Conservation (phyloP, 2,329 filamentous ascomycete genomes). For the Pseudopithomyces maydicus region DNA sequence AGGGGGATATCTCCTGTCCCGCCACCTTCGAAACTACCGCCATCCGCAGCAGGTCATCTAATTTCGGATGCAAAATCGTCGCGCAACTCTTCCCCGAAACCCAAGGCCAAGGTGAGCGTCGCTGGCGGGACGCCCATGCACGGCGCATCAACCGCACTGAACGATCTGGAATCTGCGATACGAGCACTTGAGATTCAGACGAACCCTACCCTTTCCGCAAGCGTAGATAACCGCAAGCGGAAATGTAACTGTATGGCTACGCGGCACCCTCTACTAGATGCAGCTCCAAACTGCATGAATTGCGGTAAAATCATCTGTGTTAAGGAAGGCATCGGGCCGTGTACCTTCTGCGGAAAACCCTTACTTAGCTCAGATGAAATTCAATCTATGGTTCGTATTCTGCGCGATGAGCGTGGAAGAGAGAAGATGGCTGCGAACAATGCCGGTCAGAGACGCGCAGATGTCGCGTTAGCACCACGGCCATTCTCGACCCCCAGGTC, state of each 20-base stretch:
- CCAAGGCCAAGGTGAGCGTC: constrained; percentile 71
- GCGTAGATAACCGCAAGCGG: constrained; percentile 61
- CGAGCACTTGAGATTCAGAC: constrained; percentile 88
- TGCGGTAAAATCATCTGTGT: constrained; percentile 97
- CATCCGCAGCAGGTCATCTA: constrained; percentile 75
- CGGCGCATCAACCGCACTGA: constrained; percentile 74
- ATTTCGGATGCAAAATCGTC: constrained; percentile 75
- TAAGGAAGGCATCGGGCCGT: constrained; percentile 91
- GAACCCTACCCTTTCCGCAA: constrained; percentile 70
- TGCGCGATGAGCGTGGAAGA: constrained; percentile 82
- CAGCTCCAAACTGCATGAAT: constrained; percentile 87
- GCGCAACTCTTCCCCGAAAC: constrained; percentile 56
- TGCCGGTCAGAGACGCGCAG: constrained; percentile 67
- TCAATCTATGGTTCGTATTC: constrained; percentile 80
- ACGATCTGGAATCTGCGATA: constrained; percentile 77
- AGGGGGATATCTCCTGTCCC: constrained; percentile 50
- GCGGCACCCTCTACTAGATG: constrained; percentile 84
- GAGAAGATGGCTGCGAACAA: constrained; percentile 87
- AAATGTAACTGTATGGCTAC: constrained; percentile 88
- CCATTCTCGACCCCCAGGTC: constrained; percentile 58
- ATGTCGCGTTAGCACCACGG: constrained; percentile 65
- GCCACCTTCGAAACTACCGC: constrained; percentile 59
- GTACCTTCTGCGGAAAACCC: constrained; percentile 82
- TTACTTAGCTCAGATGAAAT: constrained; percentile 76
- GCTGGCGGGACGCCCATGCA: constrained; percentile 82